These are phyloP conservation scores for Aquilaria sinensis DNA, from an alignment of 345 rosid genomes.

Conservation along the genomic window DNA sequence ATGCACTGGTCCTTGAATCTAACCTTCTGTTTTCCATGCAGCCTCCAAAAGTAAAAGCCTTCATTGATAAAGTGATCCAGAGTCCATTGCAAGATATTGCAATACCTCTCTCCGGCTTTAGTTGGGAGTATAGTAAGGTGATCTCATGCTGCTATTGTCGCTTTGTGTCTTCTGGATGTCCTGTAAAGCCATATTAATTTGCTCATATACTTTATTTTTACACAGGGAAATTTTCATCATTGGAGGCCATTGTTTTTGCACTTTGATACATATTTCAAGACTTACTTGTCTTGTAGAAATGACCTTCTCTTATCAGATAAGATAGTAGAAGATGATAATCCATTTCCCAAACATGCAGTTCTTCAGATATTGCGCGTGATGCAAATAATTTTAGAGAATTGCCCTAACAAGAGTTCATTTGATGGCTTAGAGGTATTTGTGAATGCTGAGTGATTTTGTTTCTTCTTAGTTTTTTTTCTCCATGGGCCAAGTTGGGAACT, in stretches of 20 bases:
- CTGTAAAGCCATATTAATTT: not conserved
- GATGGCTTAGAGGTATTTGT: slow-evolving; percentile 83
- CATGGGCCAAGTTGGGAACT: too few species aligned
- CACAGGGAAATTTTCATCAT: slow-evolving; percentile 95
- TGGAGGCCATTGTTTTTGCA: slow-evolving; percentile 95
- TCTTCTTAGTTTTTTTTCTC: too few species aligned
- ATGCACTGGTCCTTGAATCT: slow-evolving; percentile 4
- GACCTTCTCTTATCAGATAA: slow-evolving; percentile 77
- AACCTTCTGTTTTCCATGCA: slow-evolving; percentile 26
- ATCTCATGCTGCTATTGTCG: slow-evolving; percentile 2
- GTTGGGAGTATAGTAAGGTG: slow-evolving; percentile 91
- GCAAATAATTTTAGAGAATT: slow-evolving; percentile 88
- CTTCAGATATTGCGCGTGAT: slow-evolving; percentile 85
- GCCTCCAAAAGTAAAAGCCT: slow-evolving; percentile 86
- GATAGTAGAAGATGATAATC: slow-evolving; percentile 53
- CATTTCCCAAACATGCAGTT: slow-evolving; percentile 78
- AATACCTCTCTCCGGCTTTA: slow-evolving; percentile 93
- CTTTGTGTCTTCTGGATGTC: not conserved
- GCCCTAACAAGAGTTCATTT: slow-evolving; percentile 82
- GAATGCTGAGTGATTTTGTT: not conserved
- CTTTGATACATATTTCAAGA: slow-evolving; percentile 89
- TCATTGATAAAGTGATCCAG: slow-evolving; percentile 92
- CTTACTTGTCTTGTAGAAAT: slow-evolving; percentile 69
- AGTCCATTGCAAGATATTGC: slow-evolving; percentile 96
- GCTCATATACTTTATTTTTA: slow-evolving; percentile 23